Percentiles rank a stretch among this genome's conserved stretches.
Evolutionary conservation across 345 rosid species (phyloP).

Genomic region (Rhodomyrtus tomentosa): DNA sequence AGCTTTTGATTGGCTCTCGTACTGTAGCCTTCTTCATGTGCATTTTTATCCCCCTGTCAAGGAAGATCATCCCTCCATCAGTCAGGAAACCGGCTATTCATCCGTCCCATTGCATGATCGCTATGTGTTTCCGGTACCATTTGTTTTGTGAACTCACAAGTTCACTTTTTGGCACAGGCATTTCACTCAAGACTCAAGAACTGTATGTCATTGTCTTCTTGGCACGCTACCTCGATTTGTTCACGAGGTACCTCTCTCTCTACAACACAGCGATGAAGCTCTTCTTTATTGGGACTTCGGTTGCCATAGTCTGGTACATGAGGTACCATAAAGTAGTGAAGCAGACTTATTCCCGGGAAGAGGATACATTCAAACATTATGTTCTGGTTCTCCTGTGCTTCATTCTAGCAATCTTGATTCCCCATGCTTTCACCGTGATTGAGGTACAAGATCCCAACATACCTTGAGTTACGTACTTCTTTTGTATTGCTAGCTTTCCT

Average conservation of each 20-base stretch:
- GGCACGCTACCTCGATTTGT: slow-evolving; percentile 29
- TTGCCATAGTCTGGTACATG: slow-evolving; percentile 41
- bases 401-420: slow-evolving; percentile 18
- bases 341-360: slow-evolving; percentile 20
- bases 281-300: slow-evolving; percentile 24
- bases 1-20: neutral
- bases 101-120: neutral
- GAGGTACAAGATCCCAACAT: slow-evolving; percentile 6
- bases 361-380: slow-evolving; percentile 25
- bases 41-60: neutral
- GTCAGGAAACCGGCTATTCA: neutral
- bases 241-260: slow-evolving; percentile 14
- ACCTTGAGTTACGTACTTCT: neutral
- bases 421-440: neutral
- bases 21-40: neutral
- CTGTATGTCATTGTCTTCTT: slow-evolving; percentile 31
- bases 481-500: neutral
- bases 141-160: neutral
- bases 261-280: slow-evolving; percentile 36
- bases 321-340: slow-evolving; percentile 30
- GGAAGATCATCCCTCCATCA: neutral
- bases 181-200: slow-evolving; percentile 37
- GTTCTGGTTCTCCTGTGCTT: slow-evolving; percentile 11
- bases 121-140: neutral
- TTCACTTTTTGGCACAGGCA: slow-evolving; percentile 12